Evolutionary conservation across 1,139 yeast species (phyloP), one percentile per base, ranked within the genome.

Genomic region (Chernovozyma sophiae-reginae): DNA sequence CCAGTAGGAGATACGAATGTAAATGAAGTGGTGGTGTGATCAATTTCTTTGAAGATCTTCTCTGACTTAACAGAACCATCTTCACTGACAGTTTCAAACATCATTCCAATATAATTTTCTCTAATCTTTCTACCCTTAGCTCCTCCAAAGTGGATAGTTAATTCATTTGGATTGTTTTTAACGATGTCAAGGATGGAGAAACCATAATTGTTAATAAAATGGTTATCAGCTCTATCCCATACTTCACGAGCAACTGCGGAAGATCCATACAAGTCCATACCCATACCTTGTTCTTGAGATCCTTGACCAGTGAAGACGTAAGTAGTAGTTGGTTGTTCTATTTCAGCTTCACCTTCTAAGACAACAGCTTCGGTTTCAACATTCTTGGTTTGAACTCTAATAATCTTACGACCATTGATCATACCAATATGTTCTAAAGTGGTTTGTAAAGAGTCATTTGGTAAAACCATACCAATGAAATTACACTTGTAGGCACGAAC

Each of bases 211-310:
- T 81, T 75, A 60, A 87, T 75, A 74, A 94, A 92, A 65, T 94
- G 98, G 45, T 67, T 65, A 60, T 92, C 98, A 44, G 99, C 99
- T 61, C 89, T 85, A 64, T 92, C 97, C 98, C 99, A 92, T 45
- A 92, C 97, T 46, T 79, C 80, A 56, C 81, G 82, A 41, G 99
- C 98, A 60, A 94, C 97, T 30, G 79, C 87, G 38, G 96, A 86
- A 35, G 87, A 76, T 47, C 81, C 82, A 66, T 92, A 92, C 59
- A 92, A 77, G 65, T 94, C 98, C 99, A 92, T 92, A 73, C 99
- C 98, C 99, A 92, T 92, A 60, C 97, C 97, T 73, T 94, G 98
- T 66, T 94, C 98, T 70, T 92, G 98, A 43, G 98, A 90, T 62
- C 99, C 99, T 75, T 92, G 99, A 61, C 98, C 99, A 49, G 99